Conservation (phyloP, 163 green algal species). For the Coccomyxa subellipsoidea region DNA sequence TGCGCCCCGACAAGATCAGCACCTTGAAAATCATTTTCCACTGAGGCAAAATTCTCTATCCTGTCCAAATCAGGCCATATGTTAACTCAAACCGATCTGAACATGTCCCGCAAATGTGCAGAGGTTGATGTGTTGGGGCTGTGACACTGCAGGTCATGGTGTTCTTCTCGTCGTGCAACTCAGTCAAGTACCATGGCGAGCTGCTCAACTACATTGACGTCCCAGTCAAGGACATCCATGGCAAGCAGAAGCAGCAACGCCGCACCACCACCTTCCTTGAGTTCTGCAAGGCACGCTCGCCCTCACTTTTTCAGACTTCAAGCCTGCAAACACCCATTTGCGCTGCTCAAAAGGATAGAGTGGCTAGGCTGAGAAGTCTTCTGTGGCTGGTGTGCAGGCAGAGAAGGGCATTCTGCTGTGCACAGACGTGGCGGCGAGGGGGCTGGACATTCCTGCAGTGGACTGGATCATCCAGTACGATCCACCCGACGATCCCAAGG, state of each 20-base stretch:
- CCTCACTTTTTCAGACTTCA: no score
- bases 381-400: not conserved
- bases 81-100: no score
- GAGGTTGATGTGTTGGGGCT: not conserved
- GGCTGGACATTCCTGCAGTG: constrained; percentile 88
- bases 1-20: not conserved
- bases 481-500: constrained; percentile 92
- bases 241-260: constrained; percentile 98
- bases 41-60: no score
- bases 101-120: no score
- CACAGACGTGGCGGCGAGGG: constrained; percentile 93
- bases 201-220: constrained; percentile 99
- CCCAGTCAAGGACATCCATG: constrained; percentile 92
- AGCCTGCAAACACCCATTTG: no score
- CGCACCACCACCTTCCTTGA: constrained; percentile 96
- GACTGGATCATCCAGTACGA: constrained; percentile 99
- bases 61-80: no score
- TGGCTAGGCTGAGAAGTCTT: not conserved
- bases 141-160: constrained; percentile 84
- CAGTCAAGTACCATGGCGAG: constrained; percentile 94
- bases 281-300: constrained; percentile 75
- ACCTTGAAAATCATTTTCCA: no score
- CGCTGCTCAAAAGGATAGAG: no score
- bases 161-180: constrained; percentile 92
- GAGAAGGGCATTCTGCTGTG: constrained; percentile 84